Evolutionary conservation across 129 eudicot species (phyloP).

Genomic region (Pulicaria dysenterica): DNA sequence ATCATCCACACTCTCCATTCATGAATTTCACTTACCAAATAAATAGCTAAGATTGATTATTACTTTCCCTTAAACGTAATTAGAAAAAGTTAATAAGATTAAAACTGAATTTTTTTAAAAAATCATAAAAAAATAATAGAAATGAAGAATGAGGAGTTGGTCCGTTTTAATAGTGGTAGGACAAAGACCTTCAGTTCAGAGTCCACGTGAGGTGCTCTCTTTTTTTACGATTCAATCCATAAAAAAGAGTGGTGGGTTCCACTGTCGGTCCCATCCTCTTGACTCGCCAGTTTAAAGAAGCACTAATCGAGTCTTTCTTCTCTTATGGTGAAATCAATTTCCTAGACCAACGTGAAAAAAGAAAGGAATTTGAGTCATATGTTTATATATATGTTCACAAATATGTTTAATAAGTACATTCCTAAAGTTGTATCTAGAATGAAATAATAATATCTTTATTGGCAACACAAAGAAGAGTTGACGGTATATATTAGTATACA

Average conservation of each 20-base stretch:
- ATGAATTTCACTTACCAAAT: no score
- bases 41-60: no score
- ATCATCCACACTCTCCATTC: no score
- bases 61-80: no score
- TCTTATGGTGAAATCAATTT: neutral
- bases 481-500: no score
- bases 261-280: constrained; percentile 27
- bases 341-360: constrained; percentile 18
- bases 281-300: constrained; percentile 24
- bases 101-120: no score
- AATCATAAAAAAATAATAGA: neutral
- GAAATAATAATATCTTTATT: no score
- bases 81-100: no score
- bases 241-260: constrained; percentile 66
- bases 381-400: no score
- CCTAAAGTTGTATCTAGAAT: no score
- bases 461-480: no score
- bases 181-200: constrained; percentile 89
- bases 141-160: constrained; percentile 31
- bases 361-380: neutral
- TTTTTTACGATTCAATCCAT: constrained; percentile 95
- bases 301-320: constrained; percentile 32
- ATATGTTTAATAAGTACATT: no score
- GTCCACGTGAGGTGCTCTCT: constrained; percentile 99
- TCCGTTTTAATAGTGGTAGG: constrained; percentile 63